Evolutionary conservation across 306 rosid genomes (phyloP).

Genomic region (Chamaecrista fasciculata): DNA sequence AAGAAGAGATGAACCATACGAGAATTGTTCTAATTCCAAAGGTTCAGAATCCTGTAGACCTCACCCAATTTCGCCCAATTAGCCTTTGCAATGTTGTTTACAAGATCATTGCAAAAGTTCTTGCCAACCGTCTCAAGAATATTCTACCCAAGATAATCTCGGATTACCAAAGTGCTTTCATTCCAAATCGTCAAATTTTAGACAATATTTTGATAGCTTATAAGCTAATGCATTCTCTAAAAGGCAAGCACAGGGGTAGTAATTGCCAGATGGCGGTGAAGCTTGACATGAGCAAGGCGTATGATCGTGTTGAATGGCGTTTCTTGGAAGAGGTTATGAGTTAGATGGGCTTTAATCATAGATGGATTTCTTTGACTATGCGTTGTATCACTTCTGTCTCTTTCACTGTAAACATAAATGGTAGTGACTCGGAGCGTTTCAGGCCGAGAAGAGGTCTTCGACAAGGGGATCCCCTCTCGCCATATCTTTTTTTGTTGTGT

Average conservation of each 20-base stretch:
- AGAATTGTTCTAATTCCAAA: neutral
- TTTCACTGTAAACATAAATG: no score
- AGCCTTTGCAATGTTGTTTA: neutral
- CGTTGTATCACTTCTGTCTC: no score
- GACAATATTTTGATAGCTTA: neutral
- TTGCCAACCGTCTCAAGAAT: neutral
- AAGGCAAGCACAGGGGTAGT: neutral
- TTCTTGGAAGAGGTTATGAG: neutral
- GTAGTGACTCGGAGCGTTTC: neutral
- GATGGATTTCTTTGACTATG: neutral
- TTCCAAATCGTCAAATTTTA: neutral
- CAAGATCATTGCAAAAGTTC: neutral
- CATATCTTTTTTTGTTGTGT: neutral
- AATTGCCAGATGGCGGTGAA: neutral
- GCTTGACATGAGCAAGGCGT: neutral
- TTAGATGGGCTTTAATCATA: neutral
- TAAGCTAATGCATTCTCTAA: neutral
- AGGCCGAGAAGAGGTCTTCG: neutral
- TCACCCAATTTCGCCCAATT: neutral
- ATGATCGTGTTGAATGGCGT: neutral
- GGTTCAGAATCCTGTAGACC: neutral
- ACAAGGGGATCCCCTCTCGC: neutral
- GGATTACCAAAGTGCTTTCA: neutral
- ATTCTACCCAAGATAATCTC: neutral
- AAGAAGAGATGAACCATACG: neutral